Evolutionary conservation across 768 basidiomycete species (phyloP), one percentile per base, ranked within the genome.

Genomic region (Neoboletus subvelutipes): DNA sequence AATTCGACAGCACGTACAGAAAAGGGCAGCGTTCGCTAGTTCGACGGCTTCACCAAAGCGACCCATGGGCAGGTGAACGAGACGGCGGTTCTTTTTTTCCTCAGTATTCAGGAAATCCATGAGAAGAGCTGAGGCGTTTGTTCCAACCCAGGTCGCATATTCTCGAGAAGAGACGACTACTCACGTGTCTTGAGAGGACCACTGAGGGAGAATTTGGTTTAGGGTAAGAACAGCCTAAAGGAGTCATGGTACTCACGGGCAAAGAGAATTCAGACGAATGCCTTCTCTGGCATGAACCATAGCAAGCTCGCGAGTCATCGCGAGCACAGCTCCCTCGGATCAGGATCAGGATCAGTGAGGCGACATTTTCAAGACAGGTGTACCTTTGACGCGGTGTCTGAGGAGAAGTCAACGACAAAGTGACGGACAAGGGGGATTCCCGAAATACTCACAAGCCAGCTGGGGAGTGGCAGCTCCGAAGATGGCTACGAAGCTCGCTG

Each of bases 231-330:
- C 31, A 18, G 15, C n/a, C 4, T 20, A 39, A 37, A 50, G n/a
- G 20, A 29, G 42, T 20, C 7, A 9, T 10, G 5, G 17, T 37
- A 78, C 91, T 69, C 75, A 94, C 90, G 95, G 97, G 83, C 95
- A 98, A 57, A 99, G 83, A 12, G 94, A 86, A 76, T 99, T 99
- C 73, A 98, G 64, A 29, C 97, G 87, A 67, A 99, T 98, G 48
- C 96, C 96, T 78, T 99, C 97, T 59, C 89, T 82, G 43, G 97
- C 97, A 73, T 99, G 97, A 1, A 98, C 91, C 85, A 98, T 95
- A 1, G 97, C 97, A 33, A 98, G 80, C 70, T 99, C 97, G 39
- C 97, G 86, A 17, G 94, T 96, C 94, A 99, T 95, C 5, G 97
- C 92, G 45, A 99, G 85, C n/a, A 98, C 97, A 33, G 88, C 97